Evolutionary conservation across 345 rosid species (phyloP), one percentile per base, ranked within the genome.

Genomic region (Brassica juncea): DNA sequence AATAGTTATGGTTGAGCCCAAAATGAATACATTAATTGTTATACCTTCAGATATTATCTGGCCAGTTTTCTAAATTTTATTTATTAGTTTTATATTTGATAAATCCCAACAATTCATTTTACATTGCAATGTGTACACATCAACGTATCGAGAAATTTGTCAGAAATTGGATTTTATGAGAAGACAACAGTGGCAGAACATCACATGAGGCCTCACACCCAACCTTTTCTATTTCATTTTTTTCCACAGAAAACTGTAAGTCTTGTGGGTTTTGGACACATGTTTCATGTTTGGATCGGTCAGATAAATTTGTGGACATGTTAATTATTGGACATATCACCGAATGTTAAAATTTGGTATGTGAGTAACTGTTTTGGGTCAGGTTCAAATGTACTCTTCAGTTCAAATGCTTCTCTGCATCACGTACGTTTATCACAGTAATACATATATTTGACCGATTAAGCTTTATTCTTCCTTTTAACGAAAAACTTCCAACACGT

Each of bases 171-270:
- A 70, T 65, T 81, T 59, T 75, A 6, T 58, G 76, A 80, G 68
- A 65, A 68, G 80, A 75, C 80, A 32, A 75, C 72, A 80, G 47
- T 75, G 77, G 64, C 80, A 80, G 83, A 71, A 75, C 77, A 80
- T 80, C 83, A 80, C 80, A 80, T 80, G 83, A 75, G 72, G 76
- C 66, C 35, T 74, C 75, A 69, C 60, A 44, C 76, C 83, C 75
- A 70, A 71, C 60, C 21, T 58, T 44, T 44, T 44, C 14, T 44
- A 44, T 11, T 11, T 44, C n/a, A 10, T 44, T 44, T 44, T 44
- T 44, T 44, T 44, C 66, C 66, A 11, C 32, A 42, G 52, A 10
- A 57, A 5, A n/a, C 9, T 59, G 64, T 79, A 74, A 28, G 32
- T 6, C 72, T 80, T 70, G 10, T 71, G 73, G 68, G 69, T 80